phyloP scores from a whole-genome alignment of 2,329 filamentous ascomycete species.

The Stagonosporopsis vannaccii region DNA sequence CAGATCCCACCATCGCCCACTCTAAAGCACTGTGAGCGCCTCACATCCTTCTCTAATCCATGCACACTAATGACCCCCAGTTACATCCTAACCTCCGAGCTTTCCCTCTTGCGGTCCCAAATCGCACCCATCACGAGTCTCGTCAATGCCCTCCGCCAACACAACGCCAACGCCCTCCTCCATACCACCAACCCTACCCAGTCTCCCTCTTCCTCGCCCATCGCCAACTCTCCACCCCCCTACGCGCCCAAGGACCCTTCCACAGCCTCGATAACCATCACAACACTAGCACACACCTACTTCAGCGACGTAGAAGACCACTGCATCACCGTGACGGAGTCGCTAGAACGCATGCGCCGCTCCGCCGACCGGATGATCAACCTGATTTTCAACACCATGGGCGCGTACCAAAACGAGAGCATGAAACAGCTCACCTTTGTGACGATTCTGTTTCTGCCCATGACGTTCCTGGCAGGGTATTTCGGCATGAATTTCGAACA shows the following conservation, averaged over 20 bases:
- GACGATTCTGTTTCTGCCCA: slow-evolving; percentile 85
- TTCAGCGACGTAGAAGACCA: slow-evolving; percentile 90
- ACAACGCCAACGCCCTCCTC: slow-evolving; percentile 56
- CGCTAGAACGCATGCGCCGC: slow-evolving; percentile 80
- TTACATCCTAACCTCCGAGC: slow-evolving; percentile 81
- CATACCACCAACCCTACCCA: slow-evolving; percentile 38
- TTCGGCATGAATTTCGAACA: slow-evolving; percentile 68
- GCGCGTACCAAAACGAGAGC: slow-evolving; percentile 84
- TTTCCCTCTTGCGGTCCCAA: slow-evolving; percentile 81
- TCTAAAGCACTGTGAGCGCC: slow-evolving; percentile 62
- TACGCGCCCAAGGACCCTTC: slow-evolving; percentile 33
- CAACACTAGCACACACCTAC: slow-evolving; percentile 82
- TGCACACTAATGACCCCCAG: slow-evolving; percentile 43
- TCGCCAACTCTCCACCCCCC: slow-evolving; percentile 16
- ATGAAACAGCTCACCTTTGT: slow-evolving; percentile 89
- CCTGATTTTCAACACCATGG: slow-evolving; percentile 91
- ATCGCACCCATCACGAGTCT: slow-evolving; percentile 83
- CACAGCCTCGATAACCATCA: slow-evolving; percentile 74
- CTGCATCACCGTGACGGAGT: slow-evolving; percentile 80
- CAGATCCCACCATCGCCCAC: slow-evolving; percentile 78
- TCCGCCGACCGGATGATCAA: slow-evolving; percentile 79
- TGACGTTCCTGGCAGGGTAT: slow-evolving; percentile 81
- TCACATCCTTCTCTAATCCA: not conserved
- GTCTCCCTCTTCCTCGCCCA: slow-evolving; percentile 14
- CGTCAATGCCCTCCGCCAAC: slow-evolving; percentile 86